Evolutionary conservation across 768 basidiomycete genomes (phyloP).

Genomic region (Pisolithus tinctorius): DNA sequence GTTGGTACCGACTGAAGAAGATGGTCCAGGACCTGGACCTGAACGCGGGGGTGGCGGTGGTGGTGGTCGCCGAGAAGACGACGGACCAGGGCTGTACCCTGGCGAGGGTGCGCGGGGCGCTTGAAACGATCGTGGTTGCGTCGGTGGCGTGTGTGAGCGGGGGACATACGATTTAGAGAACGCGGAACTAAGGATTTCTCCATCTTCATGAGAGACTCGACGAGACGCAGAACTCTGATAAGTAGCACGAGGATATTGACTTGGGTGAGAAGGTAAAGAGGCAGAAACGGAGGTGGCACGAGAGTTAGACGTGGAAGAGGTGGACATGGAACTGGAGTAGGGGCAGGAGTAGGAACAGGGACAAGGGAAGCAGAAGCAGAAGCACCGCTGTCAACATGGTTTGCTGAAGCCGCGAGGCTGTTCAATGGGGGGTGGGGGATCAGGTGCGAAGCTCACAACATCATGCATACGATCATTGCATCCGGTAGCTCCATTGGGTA

Average conservation of each 20-base stretch:
- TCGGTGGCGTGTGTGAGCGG: conserved; percentile 39
- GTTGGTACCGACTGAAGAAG: conserved; percentile 14
- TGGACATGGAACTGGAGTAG: conserved; percentile 18
- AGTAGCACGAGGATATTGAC: not conserved
- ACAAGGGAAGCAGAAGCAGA: not conserved
- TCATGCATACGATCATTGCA: conserved; percentile 14
- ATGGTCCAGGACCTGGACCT: conserved; percentile 18
- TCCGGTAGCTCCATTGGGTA: conserved; percentile 14
- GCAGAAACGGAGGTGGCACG: conserved; percentile 18
- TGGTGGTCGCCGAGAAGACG: conserved; percentile 17
- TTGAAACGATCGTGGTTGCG: conserved; percentile 42
- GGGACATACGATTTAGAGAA: conserved; percentile 31
- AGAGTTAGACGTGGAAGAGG: conserved; percentile 13
- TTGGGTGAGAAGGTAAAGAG: conserved; percentile 3
- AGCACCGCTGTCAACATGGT: not conserved
- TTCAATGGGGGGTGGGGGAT: conserved; percentile 28
- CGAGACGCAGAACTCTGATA: conserved; percentile 14
- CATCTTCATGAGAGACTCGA: conserved; percentile 43
- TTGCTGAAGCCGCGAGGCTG: conserved; percentile 10
- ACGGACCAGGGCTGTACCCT: conserved; percentile 16
- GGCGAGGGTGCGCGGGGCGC: conserved; percentile 20
- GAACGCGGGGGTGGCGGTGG: conserved; percentile 22
- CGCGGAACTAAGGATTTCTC: conserved; percentile 40
- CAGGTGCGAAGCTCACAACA: conserved; percentile 23
- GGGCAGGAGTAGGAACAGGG: conserved; percentile 4